Evolutionary conservation across 2,329 filamentous ascomycete genomes (phyloP).

Genomic region (Colletotrichum tamarilloi): DNA sequence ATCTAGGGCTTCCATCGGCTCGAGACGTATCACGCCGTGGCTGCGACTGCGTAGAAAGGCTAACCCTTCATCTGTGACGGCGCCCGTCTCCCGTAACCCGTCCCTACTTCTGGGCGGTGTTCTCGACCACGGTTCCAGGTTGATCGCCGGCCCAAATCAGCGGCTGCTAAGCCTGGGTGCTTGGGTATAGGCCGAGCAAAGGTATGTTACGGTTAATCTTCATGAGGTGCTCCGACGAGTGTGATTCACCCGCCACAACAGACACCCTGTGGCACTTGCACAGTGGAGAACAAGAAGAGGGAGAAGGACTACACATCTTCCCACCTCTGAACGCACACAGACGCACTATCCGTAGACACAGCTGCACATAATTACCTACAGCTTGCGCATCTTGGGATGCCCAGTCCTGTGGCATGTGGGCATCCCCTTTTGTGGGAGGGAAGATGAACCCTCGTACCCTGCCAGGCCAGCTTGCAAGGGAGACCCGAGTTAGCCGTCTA

Average conservation of each 20-base stretch:
- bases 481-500: slow-evolving; percentile 7
- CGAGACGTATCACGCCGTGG: slow-evolving; percentile 30
- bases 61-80: not conserved
- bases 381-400: not conserved
- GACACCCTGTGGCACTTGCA: too few species aligned
- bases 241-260: too few species aligned
- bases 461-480: slow-evolving; percentile 10
- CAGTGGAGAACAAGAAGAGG: too few species aligned
- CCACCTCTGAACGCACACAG: too few species aligned
- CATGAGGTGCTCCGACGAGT: too few species aligned
- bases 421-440: not conserved
- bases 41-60: not conserved
- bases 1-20: slow-evolving; percentile 6
- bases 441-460: slow-evolving; percentile 8
- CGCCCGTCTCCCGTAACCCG: not conserved
- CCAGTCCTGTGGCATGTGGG: slow-evolving; percentile 3
- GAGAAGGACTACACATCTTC: too few species aligned
- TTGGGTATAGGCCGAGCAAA: too few species aligned
- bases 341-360: not conserved
- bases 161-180: too few species aligned
- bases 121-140: not conserved
- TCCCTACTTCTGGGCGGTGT: not conserved
- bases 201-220: too few species aligned
- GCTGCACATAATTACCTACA: not conserved
- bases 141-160: too few species aligned